phyloP scores from a whole-genome alignment of 2,329 filamentous ascomycete genomes.

The Phyllosticta citrichinensis region DNA sequence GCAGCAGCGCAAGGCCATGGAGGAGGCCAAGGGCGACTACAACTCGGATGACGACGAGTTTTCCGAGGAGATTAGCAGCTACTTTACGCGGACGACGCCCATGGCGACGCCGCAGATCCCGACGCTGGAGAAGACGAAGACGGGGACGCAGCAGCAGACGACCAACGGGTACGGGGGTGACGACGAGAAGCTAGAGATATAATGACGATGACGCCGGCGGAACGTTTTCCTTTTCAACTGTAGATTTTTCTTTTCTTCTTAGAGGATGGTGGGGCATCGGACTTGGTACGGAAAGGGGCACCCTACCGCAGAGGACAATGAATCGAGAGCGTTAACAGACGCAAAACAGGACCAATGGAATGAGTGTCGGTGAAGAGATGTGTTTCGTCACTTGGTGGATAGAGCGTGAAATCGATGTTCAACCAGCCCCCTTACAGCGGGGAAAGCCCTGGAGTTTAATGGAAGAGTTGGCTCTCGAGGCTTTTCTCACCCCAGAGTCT shows the following conservation, averaged over 20 bases:
- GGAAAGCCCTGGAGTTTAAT: too few species aligned
- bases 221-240: background rate
- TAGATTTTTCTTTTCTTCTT: background rate
- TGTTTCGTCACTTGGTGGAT: too few species aligned
- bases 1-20: constrained; percentile 42
- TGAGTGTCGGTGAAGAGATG: background rate
- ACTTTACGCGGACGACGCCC: constrained; percentile 17
- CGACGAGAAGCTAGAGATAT: constrained; percentile 9
- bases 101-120: constrained; percentile 10
- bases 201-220: background rate
- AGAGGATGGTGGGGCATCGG: background rate
- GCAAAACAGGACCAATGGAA: constrained; percentile 2
- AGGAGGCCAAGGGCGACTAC: constrained; percentile 35
- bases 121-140: constrained; percentile 15
- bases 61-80: constrained; percentile 23
- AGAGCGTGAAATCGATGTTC: too few species aligned
- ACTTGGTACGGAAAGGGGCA: background rate
- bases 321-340: background rate
- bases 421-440: too few species aligned
- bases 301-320: background rate
- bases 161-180: constrained; percentile 10
- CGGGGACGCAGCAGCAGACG: constrained; percentile 5
- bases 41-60: constrained; percentile 24
- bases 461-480: background rate
- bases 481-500: background rate